Evolutionary conservation across 2,329 filamentous ascomycete species (phyloP).

Genomic region (Sporothrix humicola): DNA sequence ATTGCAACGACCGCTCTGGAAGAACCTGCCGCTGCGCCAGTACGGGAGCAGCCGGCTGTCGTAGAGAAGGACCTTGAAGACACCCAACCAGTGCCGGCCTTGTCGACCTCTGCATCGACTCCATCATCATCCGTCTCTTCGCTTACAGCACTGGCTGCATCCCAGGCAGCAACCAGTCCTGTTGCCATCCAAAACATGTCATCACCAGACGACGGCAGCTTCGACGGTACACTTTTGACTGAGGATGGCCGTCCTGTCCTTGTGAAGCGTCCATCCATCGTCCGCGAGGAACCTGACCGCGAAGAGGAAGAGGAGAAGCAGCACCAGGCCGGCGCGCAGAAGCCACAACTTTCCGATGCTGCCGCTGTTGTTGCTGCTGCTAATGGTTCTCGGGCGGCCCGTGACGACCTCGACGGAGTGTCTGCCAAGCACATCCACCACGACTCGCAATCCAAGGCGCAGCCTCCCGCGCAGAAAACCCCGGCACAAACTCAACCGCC

Average conservation of each 20-base stretch:
- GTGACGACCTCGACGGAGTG: conserved; percentile 46
- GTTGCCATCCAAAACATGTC: conserved; percentile 17
- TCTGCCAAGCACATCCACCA: conserved; percentile 45
- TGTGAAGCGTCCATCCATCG: conserved; percentile 45
- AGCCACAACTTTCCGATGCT: background rate
- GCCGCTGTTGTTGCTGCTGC: conserved; percentile 21
- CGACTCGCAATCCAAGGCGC: background rate
- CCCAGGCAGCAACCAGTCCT: background rate
- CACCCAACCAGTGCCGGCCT: conserved; percentile 26
- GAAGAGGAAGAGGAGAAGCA: conserved; percentile 40
- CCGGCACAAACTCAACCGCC: background rate
- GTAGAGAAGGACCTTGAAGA: conserved; percentile 9
- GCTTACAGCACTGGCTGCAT: conserved; percentile 25
- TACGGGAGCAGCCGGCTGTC: background rate
- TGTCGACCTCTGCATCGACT: conserved; percentile 34
- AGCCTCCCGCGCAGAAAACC: background rate
- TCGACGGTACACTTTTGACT: background rate
- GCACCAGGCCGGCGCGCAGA: background rate
- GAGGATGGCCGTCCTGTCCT: conserved; percentile 29
- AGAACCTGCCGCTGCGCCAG: background rate
- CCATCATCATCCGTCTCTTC: conserved; percentile 32
- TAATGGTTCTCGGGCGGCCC: conserved; percentile 38
- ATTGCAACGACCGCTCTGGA: background rate
- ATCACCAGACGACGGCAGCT: background rate
- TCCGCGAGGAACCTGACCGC: conserved; percentile 49